Conservation (phyloP, 306 rosid species). For the Quercus engelmannii region DNA sequence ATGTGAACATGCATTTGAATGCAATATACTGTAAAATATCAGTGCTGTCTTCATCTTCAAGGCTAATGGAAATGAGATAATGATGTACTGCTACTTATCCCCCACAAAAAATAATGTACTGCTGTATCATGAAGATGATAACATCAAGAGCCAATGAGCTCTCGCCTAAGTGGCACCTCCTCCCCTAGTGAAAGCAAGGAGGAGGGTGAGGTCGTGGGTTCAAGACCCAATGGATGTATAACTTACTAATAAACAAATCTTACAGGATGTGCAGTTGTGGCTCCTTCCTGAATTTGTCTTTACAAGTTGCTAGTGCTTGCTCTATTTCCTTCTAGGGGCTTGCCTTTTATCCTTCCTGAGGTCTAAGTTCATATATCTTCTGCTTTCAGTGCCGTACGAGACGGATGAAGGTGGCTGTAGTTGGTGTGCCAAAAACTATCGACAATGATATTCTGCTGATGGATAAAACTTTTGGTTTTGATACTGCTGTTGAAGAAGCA, state of each 20-base stretch:
- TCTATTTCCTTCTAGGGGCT: background rate
- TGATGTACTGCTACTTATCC: background rate
- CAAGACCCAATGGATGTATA: too few species aligned
- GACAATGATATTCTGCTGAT: slow-evolving; percentile 95
- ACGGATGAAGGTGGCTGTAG: slow-evolving; percentile 68
- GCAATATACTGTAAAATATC: background rate
- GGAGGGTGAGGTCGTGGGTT: too few species aligned
- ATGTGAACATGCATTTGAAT: background rate
- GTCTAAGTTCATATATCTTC: slow-evolving; percentile 5
- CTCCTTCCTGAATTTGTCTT: background rate
- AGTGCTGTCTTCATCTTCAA: background rate
- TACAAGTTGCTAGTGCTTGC: background rate
- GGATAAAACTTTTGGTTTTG: slow-evolving; percentile 99
- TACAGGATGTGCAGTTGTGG: background rate
- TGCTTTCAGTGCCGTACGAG: slow-evolving; percentile 70
- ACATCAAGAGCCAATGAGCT: background rate
- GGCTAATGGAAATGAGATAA: background rate
- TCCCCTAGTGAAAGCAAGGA: too few species aligned
- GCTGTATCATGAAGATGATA: background rate
- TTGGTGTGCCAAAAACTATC: slow-evolving; percentile 96
- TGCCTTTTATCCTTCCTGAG: background rate
- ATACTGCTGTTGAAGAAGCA: slow-evolving; percentile 99
- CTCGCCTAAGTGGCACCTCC: too few species aligned
- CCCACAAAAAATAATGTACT: too few species aligned
- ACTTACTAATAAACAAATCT: background rate